Evolutionary conservation across 805 yeast genomes (phyloP).

Genomic region (Ogataea methanolica): DNA sequence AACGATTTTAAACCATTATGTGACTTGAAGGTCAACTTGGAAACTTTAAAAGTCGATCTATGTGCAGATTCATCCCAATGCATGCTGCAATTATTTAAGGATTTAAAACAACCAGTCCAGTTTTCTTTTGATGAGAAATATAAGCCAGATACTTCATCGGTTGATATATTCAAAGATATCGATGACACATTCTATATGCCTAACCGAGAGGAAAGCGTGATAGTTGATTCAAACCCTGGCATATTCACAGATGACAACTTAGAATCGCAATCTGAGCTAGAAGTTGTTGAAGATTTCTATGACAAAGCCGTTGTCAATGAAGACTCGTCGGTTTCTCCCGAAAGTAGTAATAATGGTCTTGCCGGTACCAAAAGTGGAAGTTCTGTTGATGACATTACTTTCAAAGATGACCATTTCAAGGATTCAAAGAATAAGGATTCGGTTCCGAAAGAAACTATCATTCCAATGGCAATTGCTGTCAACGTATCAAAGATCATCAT

Average conservation of each 20-base stretch:
- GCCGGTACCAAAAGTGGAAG: slow-evolving; percentile 1
- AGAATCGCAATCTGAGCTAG: slow-evolving; percentile 9
- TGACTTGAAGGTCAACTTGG: slow-evolving; percentile 45
- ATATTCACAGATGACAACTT: slow-evolving; percentile 15
- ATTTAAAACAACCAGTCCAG: slow-evolving; percentile 63
- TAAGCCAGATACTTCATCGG: slow-evolving; percentile 32
- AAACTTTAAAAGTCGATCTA: slow-evolving; percentile 43
- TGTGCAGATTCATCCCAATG: slow-evolving; percentile 88
- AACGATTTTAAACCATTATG: slow-evolving; percentile 26
- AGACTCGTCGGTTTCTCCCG: slow-evolving; percentile 6
- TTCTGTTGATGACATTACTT: slow-evolving; percentile 9
- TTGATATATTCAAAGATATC: slow-evolving; percentile 39
- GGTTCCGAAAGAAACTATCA: slow-evolving; percentile 3
- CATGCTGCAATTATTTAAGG: slow-evolving; percentile 60
- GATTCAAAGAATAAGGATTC: slow-evolving; percentile 1
- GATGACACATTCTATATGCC: slow-evolving; percentile 31
- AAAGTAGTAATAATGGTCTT: slow-evolving; percentile 7
- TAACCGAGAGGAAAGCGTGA: neutral
- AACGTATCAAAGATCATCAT: slow-evolving; percentile 38
- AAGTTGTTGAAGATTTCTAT: slow-evolving; percentile 27
- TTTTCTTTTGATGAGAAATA: slow-evolving; percentile 60
- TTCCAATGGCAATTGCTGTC: slow-evolving; percentile 29
- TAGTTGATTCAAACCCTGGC: neutral
- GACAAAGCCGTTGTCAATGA: slow-evolving; percentile 16
- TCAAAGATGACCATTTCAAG: slow-evolving; percentile 22